phyloP scores from a whole-genome alignment of 192 early-diverging fungal genomes.

The Glomus cerebriforme region DNA sequence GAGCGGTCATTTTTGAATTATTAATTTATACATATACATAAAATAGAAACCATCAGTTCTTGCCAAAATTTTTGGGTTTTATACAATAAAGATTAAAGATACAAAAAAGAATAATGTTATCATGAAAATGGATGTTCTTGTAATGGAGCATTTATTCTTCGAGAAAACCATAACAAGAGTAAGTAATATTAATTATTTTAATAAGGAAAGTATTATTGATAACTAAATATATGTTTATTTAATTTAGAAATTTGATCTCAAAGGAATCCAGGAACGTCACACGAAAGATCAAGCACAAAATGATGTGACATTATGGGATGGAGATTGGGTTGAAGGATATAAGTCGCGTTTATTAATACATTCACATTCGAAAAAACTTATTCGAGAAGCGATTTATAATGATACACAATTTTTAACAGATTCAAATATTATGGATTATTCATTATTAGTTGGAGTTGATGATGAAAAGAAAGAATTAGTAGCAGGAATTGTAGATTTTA shows the following conservation, averaged over 20 bases:
- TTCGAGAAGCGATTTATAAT: conserved; percentile 81
- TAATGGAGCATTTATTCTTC: conserved; percentile 95
- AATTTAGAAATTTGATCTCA: conserved; percentile 73
- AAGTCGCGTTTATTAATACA: conserved; percentile 69
- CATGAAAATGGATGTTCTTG: conserved; percentile 83
- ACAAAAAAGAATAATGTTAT: conserved; percentile 48
- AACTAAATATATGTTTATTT: neutral
- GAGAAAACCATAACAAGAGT: conserved; percentile 67
- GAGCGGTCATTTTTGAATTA: neutral
- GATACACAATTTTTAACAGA: conserved; percentile 91
- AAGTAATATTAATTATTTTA: conserved; percentile 54
- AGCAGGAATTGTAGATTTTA: conserved; percentile 87
- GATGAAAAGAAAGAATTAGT: conserved; percentile 80
- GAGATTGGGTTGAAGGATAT: conserved; percentile 69
- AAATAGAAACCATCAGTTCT: conserved; percentile 62
- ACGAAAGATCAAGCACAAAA: conserved; percentile 40
- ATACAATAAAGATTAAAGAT: conserved; percentile 74
- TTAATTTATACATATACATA: neutral
- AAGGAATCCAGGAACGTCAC: conserved; percentile 72
- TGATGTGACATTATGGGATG: conserved; percentile 64
- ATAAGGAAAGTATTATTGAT: neutral
- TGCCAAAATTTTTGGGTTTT: conserved; percentile 90
- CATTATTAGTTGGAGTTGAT: conserved; percentile 92
- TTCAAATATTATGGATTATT: conserved; percentile 98
- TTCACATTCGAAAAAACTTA: conserved; percentile 82